A percentile compares a stretch with the other conserved stretches of the same genome.
phyloP scores from a whole-genome alignment of 192 early-diverging fungal genomes.

The Coemansia umbellata region DNA sequence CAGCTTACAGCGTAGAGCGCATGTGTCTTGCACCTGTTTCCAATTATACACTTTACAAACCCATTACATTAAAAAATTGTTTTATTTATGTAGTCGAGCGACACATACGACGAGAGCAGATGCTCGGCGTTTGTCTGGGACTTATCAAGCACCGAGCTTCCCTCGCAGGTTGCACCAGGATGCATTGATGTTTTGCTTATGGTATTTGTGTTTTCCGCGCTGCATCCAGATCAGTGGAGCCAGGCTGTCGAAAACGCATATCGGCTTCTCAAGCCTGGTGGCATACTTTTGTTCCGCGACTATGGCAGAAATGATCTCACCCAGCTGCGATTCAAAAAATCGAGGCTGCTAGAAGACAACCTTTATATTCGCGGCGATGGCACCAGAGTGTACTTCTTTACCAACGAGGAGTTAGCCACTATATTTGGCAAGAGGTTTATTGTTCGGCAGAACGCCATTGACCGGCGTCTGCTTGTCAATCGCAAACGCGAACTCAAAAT shows the following conservation, averaged over 20 bases:
- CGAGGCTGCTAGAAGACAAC: conserved; percentile 66
- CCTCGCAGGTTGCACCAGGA: conserved; percentile 55
- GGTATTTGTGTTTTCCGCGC: conserved; percentile 78
- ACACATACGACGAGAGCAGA: conserved; percentile 54
- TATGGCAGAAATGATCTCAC: conserved; percentile 81
- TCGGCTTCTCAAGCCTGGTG: conserved; percentile 70
- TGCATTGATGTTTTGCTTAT: conserved; percentile 72
- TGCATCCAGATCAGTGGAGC: conserved; percentile 67
- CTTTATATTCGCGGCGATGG: conserved; percentile 82
- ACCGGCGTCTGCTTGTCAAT: conserved; percentile 91
- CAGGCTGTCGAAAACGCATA: conserved; percentile 63
- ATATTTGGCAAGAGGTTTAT: conserved; percentile 57
- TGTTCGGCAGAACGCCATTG: conserved; percentile 87
- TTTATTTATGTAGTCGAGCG: conserved; percentile 41
- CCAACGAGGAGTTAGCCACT: conserved; percentile 49
- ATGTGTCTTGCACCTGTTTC: background rate
- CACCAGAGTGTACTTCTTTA: conserved; percentile 78
- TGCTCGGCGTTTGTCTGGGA: conserved; percentile 77
- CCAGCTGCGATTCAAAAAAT: conserved; percentile 75
- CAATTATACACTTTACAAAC: background rate
- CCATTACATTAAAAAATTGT: too few species aligned
- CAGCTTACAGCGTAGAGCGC: too few species aligned
- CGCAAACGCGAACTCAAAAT: conserved; percentile 88
- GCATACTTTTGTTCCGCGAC: conserved; percentile 72
- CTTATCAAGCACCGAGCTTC: conserved; percentile 57